phyloP scores from a whole-genome alignment of 371 early-diverging fungal genomes.

The Nematocida displodere region DNA sequence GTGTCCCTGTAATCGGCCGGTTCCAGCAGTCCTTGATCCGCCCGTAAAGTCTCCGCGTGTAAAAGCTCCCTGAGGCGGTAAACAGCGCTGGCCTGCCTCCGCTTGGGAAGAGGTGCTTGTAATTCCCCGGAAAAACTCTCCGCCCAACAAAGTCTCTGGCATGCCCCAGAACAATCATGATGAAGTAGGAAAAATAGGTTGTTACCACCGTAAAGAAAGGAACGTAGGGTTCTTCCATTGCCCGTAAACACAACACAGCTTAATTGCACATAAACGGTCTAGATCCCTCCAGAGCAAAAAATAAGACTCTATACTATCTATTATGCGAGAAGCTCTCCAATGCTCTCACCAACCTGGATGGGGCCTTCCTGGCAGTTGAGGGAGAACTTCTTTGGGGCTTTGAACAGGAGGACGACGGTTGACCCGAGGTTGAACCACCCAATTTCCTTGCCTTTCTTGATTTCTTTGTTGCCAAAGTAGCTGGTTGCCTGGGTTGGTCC shows the following conservation, averaged over 20 bases:
- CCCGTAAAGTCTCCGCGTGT: conserved; percentile 80
- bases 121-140: conserved; percentile 70
- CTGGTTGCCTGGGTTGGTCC: neutral
- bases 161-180: conserved; percentile 78
- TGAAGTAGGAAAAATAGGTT: conserved; percentile 85
- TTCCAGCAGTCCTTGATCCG: conserved; percentile 92
- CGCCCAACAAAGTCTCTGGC: conserved; percentile 69
- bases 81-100: conserved; percentile 79
- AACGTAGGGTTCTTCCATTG: conserved; percentile 8
- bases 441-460: conserved; percentile 23
- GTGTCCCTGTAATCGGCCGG: conserved; percentile 85
- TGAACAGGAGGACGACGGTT: conserved; percentile 31
- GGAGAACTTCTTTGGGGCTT: conserved; percentile 5
- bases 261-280: neutral
- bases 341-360: conserved; percentile 1
- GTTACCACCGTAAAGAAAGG: conserved; percentile 70
- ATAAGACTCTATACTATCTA: too few species aligned
- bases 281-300: too few species aligned
- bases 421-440: conserved; percentile 40
- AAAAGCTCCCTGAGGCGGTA: conserved; percentile 90
- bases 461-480: neutral
- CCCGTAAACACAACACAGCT: neutral
- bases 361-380: neutral
- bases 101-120: conserved; percentile 68
- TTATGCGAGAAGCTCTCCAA: neutral